These are phyloP conservation scores for Oryza officinalis DNA, from an alignment of 176 grass and related monocot species.

Conservation along the genomic window DNA sequence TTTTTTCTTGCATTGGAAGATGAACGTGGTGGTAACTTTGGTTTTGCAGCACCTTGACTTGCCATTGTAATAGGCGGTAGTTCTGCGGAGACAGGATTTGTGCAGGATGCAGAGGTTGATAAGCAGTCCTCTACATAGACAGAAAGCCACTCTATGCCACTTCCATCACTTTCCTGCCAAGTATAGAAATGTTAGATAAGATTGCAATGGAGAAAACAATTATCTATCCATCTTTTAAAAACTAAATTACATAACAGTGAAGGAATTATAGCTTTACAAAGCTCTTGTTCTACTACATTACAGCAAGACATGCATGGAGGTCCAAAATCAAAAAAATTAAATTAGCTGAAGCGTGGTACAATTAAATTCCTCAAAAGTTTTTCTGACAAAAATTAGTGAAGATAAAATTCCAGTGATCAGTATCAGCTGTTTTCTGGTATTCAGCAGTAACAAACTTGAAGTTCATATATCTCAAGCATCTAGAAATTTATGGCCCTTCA, in stretches of 20 bases:
- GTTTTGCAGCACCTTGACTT: constrained; percentile 29
- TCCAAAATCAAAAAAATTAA: background rate
- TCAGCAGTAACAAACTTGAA: background rate
- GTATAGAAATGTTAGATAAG: constrained; percentile 43
- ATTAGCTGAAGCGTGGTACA: background rate
- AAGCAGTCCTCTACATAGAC: constrained; percentile 86
- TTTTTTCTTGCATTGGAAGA: constrained; percentile 40
- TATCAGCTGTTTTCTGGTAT: background rate
- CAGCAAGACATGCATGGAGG: background rate
- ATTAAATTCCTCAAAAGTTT: constrained; percentile 4
- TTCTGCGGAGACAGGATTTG: constrained; percentile 32
- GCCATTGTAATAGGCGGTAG: constrained; percentile 18
- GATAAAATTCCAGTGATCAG: background rate
- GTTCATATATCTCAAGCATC: background rate
- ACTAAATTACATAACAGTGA: background rate
- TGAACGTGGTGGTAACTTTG: constrained; percentile 13
- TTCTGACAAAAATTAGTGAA: background rate
- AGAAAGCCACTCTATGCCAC: constrained; percentile 71
- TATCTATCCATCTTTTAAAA: background rate
- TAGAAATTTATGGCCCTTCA: background rate
- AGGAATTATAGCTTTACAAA: background rate
- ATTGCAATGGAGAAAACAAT: background rate
- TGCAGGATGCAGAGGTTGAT: constrained; percentile 46
- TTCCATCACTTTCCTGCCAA: constrained; percentile 72
- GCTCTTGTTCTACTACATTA: background rate